Conservation (phyloP, 164 flowering plant genomes). For the Aristolochia californica region DNA sequence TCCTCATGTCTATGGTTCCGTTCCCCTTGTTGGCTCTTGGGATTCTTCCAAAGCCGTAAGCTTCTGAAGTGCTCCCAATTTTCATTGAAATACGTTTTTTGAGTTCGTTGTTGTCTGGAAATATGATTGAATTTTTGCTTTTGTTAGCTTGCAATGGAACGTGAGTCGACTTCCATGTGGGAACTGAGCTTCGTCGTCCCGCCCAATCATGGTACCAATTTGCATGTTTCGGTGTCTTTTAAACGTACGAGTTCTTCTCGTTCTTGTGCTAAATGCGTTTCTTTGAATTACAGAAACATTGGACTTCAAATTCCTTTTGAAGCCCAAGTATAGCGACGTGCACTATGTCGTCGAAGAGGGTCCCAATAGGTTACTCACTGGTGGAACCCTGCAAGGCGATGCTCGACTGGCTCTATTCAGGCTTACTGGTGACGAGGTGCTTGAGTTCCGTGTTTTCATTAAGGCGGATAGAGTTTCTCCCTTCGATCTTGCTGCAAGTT, state of each 20-base stretch:
- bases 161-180: slow-evolving; percentile 92
- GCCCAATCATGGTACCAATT: slow-evolving; percentile 72
- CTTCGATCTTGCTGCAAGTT: slow-evolving; percentile 96
- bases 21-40: slow-evolving; percentile 89
- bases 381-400: slow-evolving; percentile 80
- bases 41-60: slow-evolving; percentile 82
- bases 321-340: slow-evolving; percentile 46
- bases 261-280: neutral
- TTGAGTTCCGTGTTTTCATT: slow-evolving; percentile 68
- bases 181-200: slow-evolving; percentile 90
- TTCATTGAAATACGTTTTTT: neutral
- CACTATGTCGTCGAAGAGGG: slow-evolving; percentile 87
- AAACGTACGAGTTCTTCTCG: neutral
- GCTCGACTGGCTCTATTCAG: slow-evolving; percentile 58
- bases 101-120: neutral
- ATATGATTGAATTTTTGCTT: too few species aligned
- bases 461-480: slow-evolving; percentile 89
- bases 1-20: slow-evolving; percentile 91
- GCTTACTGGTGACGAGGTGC: slow-evolving; percentile 39
- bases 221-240: neutral
- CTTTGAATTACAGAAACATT: slow-evolving; percentile 41
- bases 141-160: slow-evolving; percentile 65
- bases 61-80: too few species aligned
- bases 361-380: slow-evolving; percentile 45
- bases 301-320: slow-evolving; percentile 94